A percentile compares a stretch with the other conserved stretches of the same genome.
phyloP scores from a whole-genome alignment of 1,284 basidiomycete species.

The Cutaneotrichosporon mucoides region DNA sequence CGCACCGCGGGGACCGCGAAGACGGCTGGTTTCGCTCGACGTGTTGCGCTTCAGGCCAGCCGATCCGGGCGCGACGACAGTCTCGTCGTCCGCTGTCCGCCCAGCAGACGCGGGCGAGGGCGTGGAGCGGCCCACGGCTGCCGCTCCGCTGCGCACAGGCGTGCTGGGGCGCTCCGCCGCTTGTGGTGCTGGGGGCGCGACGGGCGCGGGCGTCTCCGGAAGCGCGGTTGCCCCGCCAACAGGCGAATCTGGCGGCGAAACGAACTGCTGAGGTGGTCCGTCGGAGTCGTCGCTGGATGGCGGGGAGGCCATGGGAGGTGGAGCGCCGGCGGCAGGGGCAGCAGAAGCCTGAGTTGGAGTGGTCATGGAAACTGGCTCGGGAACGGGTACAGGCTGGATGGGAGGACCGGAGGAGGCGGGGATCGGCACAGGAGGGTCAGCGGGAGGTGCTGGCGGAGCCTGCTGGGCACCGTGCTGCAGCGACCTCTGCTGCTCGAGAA shows the following conservation, averaged over 20 bases:
- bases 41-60: constrained; percentile 50
- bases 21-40: constrained; percentile 52
- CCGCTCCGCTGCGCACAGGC: constrained; percentile 14
- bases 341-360: neutral
- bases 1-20: constrained; percentile 41
- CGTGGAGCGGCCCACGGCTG: constrained; percentile 10
- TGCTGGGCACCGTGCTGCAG: constrained; percentile 1
- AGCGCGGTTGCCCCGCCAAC: constrained; percentile 13
- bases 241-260: constrained; percentile 1
- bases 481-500: constrained; percentile 36
- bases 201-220: constrained; percentile 16
- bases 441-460: constrained; percentile 10
- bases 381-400: constrained; percentile 33
- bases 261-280: neutral
- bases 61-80: constrained; percentile 21
- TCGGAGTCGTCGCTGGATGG: neutral
- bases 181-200: constrained; percentile 32
- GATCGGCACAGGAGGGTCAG: neutral
- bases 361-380: constrained; percentile 6
- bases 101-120: constrained; percentile 9
- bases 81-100: constrained; percentile 21
- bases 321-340: neutral
- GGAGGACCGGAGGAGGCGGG: neutral
- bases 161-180: constrained; percentile 15
- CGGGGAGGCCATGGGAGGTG: neutral